Evolutionary conservation across 805 yeast species (phyloP).

Genomic region (Candida endomychidarum): DNA sequence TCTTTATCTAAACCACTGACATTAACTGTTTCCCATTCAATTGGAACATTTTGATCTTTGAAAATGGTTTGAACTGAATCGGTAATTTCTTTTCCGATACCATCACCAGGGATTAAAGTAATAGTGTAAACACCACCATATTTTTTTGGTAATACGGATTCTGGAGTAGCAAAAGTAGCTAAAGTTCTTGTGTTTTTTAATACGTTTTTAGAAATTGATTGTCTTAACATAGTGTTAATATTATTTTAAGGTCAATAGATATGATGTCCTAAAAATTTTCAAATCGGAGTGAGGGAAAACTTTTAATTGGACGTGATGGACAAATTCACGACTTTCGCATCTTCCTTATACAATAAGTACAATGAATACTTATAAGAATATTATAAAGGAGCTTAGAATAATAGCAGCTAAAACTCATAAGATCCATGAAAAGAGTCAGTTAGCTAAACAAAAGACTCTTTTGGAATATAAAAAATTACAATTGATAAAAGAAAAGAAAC

Average conservation of each 20-base stretch:
- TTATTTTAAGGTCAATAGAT: too few relatives aligned
- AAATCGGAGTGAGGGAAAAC: conserved; percentile 9
- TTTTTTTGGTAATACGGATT: conserved; percentile 75
- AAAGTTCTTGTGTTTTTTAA: conserved; percentile 42
- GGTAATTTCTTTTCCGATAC: conserved; percentile 95
- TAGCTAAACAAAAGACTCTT: conserved; percentile 46
- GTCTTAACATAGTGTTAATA: conserved; percentile 11
- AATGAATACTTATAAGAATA: conserved; percentile 17
- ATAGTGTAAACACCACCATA: conserved; percentile 95
- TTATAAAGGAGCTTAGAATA: conserved; percentile 41
- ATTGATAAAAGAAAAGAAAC: conserved; percentile 33
- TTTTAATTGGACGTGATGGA: conserved; percentile 6
- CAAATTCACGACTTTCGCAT: conserved; percentile 3
- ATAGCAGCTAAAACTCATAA: conserved; percentile 36
- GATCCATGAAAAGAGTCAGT: conserved; percentile 38
- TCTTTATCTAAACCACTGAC: conserved; percentile 48
- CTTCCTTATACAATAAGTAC: neutral
- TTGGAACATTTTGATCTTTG: conserved; percentile 83
- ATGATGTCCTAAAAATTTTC: conserved; percentile 9
- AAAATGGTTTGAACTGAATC: conserved; percentile 90
- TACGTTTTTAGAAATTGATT: conserved; percentile 13
- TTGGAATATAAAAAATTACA: conserved; percentile 51
- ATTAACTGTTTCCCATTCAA: conserved; percentile 77
- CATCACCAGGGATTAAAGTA: conserved; percentile 96
- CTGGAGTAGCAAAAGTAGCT: conserved; percentile 63